Base-by-base conservation (phyloP, 2,329 filamentous ascomycete species). In the Phialemoniopsis sp. region DNA sequence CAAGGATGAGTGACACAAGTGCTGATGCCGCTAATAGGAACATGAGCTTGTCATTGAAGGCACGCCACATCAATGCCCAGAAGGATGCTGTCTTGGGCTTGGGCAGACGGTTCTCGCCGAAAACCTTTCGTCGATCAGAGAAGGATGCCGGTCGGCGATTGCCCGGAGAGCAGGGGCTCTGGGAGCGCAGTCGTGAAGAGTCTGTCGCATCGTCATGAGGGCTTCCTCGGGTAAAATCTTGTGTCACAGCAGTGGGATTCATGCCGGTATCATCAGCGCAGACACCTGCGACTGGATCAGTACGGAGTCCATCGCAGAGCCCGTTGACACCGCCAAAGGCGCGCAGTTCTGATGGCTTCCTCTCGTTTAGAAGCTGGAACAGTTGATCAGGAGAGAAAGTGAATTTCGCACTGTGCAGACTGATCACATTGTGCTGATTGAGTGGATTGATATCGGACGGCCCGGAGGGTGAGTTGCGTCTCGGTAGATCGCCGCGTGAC, bases 351-450 rank as follows among this genome's bases (percentile, higher is more conserved):
- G 39, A 14, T 14, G 39, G 39, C 2, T 29, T 36, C n/a, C 29
- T 30, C 29, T 30, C 29, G n/a, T 30, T 30, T n/a, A 30, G 18
- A 40, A 40, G 34, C 30, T 34, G 34, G 34, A 40, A 13, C 32
- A 28, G 39, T 40, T 40, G 34, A 29, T 37, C 18, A 13, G 16
- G 29, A 29, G 29, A n/a, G 39, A 29, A n/a, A 76, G 55, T 3
- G 72, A 73, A 42, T 72, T 65, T n/a, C n/a, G n/a, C n/a, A n/a
- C n/a, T n/a, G n/a, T n/a, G n/a, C n/a, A n/a, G n/a, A n/a, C n/a
- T n/a, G n/a, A n/a, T n/a, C n/a, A n/a, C n/a, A n/a, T n/a, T n/a
- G n/a, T n/a, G n/a, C n/a, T n/a, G n/a, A n/a, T n/a, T n/a, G n/a
- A n/a, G n/a, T n/a, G n/a, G n/a, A n/a, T n/a, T n/a, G n/a, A n/a